Base-by-base conservation (phyloP, 208 protist genomes). In the Acanthamoeba sp. region DNA sequence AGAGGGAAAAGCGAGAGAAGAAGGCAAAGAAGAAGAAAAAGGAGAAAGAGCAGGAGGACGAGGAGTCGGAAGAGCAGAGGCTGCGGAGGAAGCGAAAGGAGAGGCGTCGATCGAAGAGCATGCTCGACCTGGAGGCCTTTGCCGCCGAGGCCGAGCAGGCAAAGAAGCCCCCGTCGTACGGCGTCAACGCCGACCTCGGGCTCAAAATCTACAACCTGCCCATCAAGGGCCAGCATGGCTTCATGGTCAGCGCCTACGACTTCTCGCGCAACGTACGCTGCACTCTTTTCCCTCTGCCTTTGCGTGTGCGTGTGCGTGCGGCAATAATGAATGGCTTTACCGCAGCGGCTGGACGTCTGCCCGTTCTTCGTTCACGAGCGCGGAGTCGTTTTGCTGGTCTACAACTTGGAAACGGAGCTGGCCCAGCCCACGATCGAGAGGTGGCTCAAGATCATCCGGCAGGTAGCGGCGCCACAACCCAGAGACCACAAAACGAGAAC, bases 191-290 rank as follows among this genome's bases (percentile, higher is more conserved):
- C 36, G 66, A 76, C 32, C 66, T 76, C 1, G 66, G 36, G 2
- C 66, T 76, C 12, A 76, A 76, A 55, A 87, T 87, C n/a, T 87
- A 87, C 48, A 57, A 87, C 42, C 78, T 87, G n/a, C 78, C 38
- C 78, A 57, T 87, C 38, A 45, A 55, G 27, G 78, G 78, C 38
- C 12, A 87, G 1, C 12, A 27, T 12, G 14, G n/a, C 24, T 59
- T 59, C 48, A 57, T 38, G 78, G 78, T 87, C 42, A 59, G 38
- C 42, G 78, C 78, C 42, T 87, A 40, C n/a, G 78, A 87, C 78
- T 87, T 87, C 29, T 12, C 78, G 32, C 32, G 22, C 78, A 57
- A 50, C 27, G 73, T 84, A 36, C 6, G n/a, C 73, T 78, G 10
- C 69, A 18, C 27, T 78, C 69, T 18, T 34, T 78, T 50, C 24